phyloP scores from a whole-genome alignment of 768 basidiomycete genomes.

The Trametes cingulata region DNA sequence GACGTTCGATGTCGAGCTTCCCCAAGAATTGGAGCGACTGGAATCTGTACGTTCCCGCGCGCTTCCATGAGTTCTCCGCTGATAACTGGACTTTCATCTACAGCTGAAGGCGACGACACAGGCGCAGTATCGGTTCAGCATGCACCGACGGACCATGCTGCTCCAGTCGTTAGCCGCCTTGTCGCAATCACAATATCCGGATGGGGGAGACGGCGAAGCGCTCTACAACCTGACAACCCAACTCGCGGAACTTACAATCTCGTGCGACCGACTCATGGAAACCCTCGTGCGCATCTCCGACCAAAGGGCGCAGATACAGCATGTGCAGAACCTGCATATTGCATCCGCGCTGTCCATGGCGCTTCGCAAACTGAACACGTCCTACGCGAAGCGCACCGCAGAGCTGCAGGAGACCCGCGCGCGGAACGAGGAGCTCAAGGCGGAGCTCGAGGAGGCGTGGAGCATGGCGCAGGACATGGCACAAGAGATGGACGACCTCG shows the following conservation, averaged over 20 bases:
- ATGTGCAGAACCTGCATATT: slow-evolving; percentile 64
- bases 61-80: not conserved
- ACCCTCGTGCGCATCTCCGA: slow-evolving; percentile 60
- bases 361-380: slow-evolving; percentile 75
- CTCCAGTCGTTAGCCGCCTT: slow-evolving; percentile 67
- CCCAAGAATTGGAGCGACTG: slow-evolving; percentile 60
- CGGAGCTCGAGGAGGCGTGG: slow-evolving; percentile 81
- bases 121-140: slow-evolving; percentile 66
- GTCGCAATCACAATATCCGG: slow-evolving; percentile 34
- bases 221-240: slow-evolving; percentile 52
- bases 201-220: slow-evolving; percentile 38
- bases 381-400: slow-evolving; percentile 62
- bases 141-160: slow-evolving; percentile 67
- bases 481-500: slow-evolving; percentile 66
- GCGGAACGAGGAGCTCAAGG: slow-evolving; percentile 57
- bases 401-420: slow-evolving; percentile 53
- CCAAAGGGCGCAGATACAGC: slow-evolving; percentile 63
- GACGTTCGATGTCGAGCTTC: slow-evolving; percentile 58
- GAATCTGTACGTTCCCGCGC: slow-evolving; percentile 29
- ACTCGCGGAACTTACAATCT: slow-evolving; percentile 56
- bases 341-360: slow-evolving; percentile 78
- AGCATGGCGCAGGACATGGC: slow-evolving; percentile 73
- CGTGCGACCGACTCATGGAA: slow-evolving; percentile 58
- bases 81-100: not conserved
- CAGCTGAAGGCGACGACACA: slow-evolving; percentile 54